phyloP scores from a whole-genome alignment of 2,329 filamentous ascomycete genomes.

The Scedosporium dehoogii region DNA sequence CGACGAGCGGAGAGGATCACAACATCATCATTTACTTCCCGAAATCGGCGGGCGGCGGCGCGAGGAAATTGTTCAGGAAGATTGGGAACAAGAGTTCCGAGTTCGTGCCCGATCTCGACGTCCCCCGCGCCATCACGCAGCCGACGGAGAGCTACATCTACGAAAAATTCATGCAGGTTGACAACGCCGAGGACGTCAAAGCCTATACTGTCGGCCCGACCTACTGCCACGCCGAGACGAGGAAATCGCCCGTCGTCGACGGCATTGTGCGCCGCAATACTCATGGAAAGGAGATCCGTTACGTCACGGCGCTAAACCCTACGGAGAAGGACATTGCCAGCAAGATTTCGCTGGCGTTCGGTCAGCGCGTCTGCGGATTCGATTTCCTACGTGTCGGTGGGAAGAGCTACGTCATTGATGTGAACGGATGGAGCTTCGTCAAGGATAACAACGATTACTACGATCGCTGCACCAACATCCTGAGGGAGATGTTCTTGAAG shows the following conservation, averaged over 20 bases:
- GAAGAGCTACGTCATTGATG: slow-evolving; percentile 94
- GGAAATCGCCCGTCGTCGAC: slow-evolving; percentile 95
- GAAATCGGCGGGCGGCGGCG: slow-evolving; percentile 75
- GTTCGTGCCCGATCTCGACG: slow-evolving; percentile 65
- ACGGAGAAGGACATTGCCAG: slow-evolving; percentile 80
- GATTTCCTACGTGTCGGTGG: slow-evolving; percentile 81
- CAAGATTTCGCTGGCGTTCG: slow-evolving; percentile 84
- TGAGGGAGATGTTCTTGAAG: slow-evolving; percentile 78
- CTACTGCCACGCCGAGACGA: slow-evolving; percentile 93
- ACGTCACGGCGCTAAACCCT: slow-evolving; percentile 74
- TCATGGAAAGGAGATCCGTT: slow-evolving; percentile 92
- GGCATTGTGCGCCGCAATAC: slow-evolving; percentile 92
- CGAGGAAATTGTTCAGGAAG: slow-evolving; percentile 86
- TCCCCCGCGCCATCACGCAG: slow-evolving; percentile 76
- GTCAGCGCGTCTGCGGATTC: slow-evolving; percentile 91
- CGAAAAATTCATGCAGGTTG: slow-evolving; percentile 91
- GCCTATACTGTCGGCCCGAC: slow-evolving; percentile 90
- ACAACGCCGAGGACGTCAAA: slow-evolving; percentile 97
- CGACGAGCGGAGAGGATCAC: slow-evolving; percentile 95
- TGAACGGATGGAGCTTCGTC: slow-evolving; percentile 99
- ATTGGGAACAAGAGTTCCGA: slow-evolving; percentile 99
- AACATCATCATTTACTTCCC: slow-evolving; percentile 99
- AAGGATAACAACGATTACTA: slow-evolving; percentile 99
- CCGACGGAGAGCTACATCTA: slow-evolving; percentile 82
- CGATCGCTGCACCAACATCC: slow-evolving; percentile 75